Conservation (phyloP, 805 yeast genomes). For the Wilhelminamyces savonicus region DNA sequence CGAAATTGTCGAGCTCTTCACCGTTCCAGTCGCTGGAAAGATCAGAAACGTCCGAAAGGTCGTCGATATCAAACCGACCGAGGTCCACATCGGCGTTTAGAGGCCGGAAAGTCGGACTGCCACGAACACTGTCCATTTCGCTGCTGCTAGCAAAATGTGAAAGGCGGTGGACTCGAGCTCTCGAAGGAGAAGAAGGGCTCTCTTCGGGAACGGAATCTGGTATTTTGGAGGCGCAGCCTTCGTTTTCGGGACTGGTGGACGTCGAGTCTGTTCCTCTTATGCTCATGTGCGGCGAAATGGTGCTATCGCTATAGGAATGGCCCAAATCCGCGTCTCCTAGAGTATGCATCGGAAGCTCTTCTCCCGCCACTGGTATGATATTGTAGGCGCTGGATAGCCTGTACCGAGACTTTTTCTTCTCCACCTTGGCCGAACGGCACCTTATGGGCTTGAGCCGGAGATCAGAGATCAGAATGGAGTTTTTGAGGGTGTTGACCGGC, state of each 20-base stretch:
- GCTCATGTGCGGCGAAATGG: conserved; percentile 8
- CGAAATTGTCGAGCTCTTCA: conserved; percentile 2
- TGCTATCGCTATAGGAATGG: conserved; percentile 6
- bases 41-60: not conserved
- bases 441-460: conserved; percentile 35
- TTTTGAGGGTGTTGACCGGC: conserved; percentile 5
- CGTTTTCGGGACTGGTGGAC: no score
- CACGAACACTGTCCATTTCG: not conserved
- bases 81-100: no score
- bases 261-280: no score
- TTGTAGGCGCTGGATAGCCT: conserved; percentile 32
- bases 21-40: not conserved
- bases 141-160: no score
- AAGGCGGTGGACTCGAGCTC: no score
- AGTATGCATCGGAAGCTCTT: no score
- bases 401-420: conserved; percentile 36
- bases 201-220: conserved; percentile 1
- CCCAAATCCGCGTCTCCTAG: no score
- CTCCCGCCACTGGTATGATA: conserved; percentile 30
- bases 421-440: conserved; percentile 23
- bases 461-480: conserved; percentile 27
- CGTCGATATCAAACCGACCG: not conserved
- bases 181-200: conserved; percentile 12
- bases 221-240: not conserved
- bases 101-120: not conserved